These are phyloP conservation scores for Venturia pyrina DNA, from an alignment of 2,329 filamentous ascomycete genomes.

Conservation along the genomic window DNA sequence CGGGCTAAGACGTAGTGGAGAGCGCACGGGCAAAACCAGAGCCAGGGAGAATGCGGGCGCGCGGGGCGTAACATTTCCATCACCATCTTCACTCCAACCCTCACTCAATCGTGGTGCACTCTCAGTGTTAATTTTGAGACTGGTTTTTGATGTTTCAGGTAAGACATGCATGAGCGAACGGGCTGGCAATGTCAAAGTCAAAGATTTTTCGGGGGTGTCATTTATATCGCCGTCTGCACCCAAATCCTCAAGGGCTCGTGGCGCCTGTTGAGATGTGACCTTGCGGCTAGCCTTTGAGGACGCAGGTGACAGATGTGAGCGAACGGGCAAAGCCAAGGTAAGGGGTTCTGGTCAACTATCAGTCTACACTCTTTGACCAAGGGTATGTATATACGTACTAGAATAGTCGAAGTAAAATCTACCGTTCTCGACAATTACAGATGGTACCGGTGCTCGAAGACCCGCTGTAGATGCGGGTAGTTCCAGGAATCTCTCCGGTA, in stretches of 20 bases:
- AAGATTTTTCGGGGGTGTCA: not conserved
- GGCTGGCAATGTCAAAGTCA: not conserved
- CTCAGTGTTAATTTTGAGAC: not conserved
- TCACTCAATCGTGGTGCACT: not conserved
- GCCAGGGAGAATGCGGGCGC: not conserved
- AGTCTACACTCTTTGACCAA: not conserved
- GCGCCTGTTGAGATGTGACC: not conserved
- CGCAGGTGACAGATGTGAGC: not conserved
- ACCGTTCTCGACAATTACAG: not conserved
- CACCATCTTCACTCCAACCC: not conserved
- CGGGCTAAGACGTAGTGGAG: not conserved
- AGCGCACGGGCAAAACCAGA: not conserved
- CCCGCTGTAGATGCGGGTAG: not conserved
- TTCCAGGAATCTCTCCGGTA: not conserved
- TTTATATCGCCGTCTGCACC: not conserved
- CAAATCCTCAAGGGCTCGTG: not conserved
- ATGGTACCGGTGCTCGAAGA: not conserved
- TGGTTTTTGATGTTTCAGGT: not conserved
- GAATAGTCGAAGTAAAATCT: conserved; percentile 2
- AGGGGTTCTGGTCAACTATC: not conserved
- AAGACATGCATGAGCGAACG: not conserved
- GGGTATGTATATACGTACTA: not conserved
- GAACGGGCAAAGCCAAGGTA: not conserved
- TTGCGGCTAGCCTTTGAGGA: not conserved
- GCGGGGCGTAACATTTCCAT: not conserved